These are phyloP conservation scores for Acacia acuminata DNA, from an alignment of 306 rosid species.

Conservation along the genomic window DNA sequence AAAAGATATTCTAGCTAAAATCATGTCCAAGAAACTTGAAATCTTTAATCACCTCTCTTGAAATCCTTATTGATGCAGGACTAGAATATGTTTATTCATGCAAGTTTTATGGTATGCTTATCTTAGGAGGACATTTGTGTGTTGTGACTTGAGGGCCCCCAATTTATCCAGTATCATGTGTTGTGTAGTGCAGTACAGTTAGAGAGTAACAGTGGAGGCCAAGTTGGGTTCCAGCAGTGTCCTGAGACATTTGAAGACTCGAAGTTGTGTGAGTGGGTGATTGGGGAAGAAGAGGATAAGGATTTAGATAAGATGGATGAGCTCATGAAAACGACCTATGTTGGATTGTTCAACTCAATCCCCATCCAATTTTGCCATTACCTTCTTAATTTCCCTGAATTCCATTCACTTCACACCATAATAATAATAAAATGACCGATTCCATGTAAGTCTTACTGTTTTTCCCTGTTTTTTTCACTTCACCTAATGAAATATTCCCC, in stretches of 20 bases:
- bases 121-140: neutral
- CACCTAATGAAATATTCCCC: neutral
- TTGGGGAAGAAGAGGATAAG: conserved; percentile 4
- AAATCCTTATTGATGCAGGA: neutral
- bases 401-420: neutral
- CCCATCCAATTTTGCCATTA: neutral
- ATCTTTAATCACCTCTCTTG: neutral
- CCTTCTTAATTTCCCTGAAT: neutral
- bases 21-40: neutral
- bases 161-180: neutral
- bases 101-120: neutral
- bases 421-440: neutral
- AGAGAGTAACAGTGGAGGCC: neutral
- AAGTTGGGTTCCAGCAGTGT: neutral
- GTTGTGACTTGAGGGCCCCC: neutral
- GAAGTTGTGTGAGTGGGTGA: neutral
- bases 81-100: neutral
- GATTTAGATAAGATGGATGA: conserved; percentile 2
- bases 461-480: neutral
- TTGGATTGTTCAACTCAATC: neutral
- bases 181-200: neutral
- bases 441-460: neutral
- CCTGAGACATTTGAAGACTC: neutral
- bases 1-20: neutral
- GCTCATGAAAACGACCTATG: neutral